A percentile compares a stretch with the other conserved stretches of the same genome.
Conservation (phyloP, 2,329 filamentous ascomycete genomes). For the Alternaria longipes region DNA sequence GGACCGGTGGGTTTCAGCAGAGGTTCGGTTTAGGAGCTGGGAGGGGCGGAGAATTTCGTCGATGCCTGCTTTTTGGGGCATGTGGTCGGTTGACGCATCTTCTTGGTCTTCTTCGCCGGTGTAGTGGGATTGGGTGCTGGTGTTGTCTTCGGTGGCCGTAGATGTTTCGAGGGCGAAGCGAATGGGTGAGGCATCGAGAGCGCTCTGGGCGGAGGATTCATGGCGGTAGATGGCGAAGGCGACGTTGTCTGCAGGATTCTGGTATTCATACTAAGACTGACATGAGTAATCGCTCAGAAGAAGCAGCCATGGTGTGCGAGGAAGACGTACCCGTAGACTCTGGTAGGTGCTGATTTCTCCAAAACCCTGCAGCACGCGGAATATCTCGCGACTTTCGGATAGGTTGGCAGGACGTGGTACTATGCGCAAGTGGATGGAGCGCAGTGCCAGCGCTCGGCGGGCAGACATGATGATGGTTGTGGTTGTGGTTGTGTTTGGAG, state of each 20-base stretch:
- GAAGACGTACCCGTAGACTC: constrained; percentile 49
- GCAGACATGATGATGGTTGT: constrained; percentile 37
- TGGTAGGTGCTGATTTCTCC: constrained; percentile 61
- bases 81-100: neutral
- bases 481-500: neutral
- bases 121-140: neutral
- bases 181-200: constrained; percentile 57
- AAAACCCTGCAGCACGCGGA: constrained; percentile 59
- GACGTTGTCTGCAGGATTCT: constrained; percentile 53
- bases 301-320: neutral
- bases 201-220: constrained; percentile 51
- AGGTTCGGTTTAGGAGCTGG: constrained; percentile 28
- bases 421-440: constrained; percentile 59
- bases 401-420: constrained; percentile 58
- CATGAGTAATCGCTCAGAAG: neutral
- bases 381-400: constrained; percentile 60
- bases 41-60: constrained; percentile 46
- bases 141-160: constrained; percentile 7
- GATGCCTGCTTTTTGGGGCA: constrained; percentile 28
- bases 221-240: constrained; percentile 59
- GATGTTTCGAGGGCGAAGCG: constrained; percentile 56
- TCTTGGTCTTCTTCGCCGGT: constrained; percentile 20
- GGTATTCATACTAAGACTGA: constrained; percentile 53
- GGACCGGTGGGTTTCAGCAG: constrained; percentile 5
- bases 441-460: constrained; percentile 46